These are phyloP conservation scores for Brettanomyces bruxellensis DNA, from an alignment of 805 yeast species.

Conservation along the genomic window DNA sequence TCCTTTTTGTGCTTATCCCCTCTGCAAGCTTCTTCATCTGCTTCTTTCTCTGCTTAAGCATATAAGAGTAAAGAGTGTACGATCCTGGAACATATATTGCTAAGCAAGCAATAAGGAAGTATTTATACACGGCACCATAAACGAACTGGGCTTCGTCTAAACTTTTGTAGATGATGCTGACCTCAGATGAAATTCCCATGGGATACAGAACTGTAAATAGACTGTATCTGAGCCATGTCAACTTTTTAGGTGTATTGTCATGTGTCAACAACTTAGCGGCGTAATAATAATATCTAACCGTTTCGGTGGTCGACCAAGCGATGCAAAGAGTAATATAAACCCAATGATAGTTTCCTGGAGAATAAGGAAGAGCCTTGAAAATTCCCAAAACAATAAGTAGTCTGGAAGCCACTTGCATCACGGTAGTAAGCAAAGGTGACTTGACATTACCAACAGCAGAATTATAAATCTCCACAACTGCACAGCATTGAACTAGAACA, in stretches of 20 bases:
- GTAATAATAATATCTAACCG: slow-evolving; percentile 82
- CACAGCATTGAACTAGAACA: slow-evolving; percentile 66
- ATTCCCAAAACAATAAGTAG: slow-evolving; percentile 77
- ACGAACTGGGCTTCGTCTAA: slow-evolving; percentile 53
- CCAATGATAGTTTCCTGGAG: slow-evolving; percentile 53
- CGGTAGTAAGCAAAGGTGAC: slow-evolving; percentile 78
- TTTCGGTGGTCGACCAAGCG: slow-evolving; percentile 95
- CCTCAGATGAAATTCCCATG: slow-evolving; percentile 83
- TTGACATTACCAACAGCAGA: slow-evolving; percentile 72
- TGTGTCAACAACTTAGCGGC: slow-evolving; percentile 51
- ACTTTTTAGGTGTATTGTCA: slow-evolving; percentile 44
- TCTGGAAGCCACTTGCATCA: slow-evolving; percentile 82
- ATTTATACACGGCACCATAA: slow-evolving; percentile 43
- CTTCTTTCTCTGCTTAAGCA: slow-evolving; percentile 82
- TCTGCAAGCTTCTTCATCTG: slow-evolving; percentile 40
- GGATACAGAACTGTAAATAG: slow-evolving; percentile 81
- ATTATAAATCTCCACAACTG: slow-evolving; percentile 73
- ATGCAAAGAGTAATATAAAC: slow-evolving; percentile 57
- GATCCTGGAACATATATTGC: slow-evolving; percentile 78
- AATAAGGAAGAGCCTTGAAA: slow-evolving; percentile 61
- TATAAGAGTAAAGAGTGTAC: slow-evolving; percentile 74
- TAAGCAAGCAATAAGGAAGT: slow-evolving; percentile 47
- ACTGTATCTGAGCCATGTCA: slow-evolving; percentile 74
- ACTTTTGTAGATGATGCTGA: slow-evolving; percentile 58
- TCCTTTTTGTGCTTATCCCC: not conserved